Percentiles rank a stretch among this genome's conserved stretches.
Evolutionary conservation across 768 basidiomycete genomes (phyloP).

Genomic region (Kwoniella sp.): DNA sequence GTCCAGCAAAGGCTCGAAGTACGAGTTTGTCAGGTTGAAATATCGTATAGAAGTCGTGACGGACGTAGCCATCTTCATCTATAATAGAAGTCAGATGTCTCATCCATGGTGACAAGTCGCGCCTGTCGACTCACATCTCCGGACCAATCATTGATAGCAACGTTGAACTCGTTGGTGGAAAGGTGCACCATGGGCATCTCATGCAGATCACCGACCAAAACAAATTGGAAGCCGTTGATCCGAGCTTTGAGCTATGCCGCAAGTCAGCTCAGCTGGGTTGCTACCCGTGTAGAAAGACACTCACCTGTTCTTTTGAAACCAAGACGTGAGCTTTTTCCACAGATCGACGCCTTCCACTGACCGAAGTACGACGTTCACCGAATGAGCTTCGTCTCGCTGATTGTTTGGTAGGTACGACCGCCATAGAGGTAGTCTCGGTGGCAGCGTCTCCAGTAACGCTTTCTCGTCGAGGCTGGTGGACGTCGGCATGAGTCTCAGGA

Average conservation of each 20-base stretch:
- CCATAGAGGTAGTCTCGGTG: constrained; percentile 32
- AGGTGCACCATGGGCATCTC: constrained; percentile 93
- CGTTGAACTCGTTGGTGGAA: constrained; percentile 77
- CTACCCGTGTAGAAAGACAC: constrained; percentile 23
- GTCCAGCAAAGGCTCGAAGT: constrained; percentile 97
- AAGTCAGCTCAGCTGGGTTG: constrained; percentile 15
- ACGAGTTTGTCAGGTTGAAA: constrained; percentile 95
- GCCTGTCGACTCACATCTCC: constrained; percentile 65
- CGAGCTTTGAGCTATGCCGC: constrained; percentile 71
- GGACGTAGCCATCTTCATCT: constrained; percentile 83
- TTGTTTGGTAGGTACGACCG: constrained; percentile 42
- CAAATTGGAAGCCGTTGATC: constrained; percentile 87
- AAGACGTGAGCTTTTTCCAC: constrained; percentile 60
- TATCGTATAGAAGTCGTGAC: constrained; percentile 84
- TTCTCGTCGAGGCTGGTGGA: constrained; percentile 7
- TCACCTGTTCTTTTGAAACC: constrained; percentile 81
- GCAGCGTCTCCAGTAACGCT: constrained; percentile 28
- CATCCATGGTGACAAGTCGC: neutral
- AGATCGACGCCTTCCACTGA: constrained; percentile 35
- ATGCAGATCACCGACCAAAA: constrained; percentile 91
- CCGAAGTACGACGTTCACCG: constrained; percentile 25
- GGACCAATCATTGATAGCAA: constrained; percentile 91
- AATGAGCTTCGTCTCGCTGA: constrained; percentile 13
- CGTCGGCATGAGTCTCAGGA: constrained; percentile 16
- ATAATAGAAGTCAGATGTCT: constrained; percentile 15